Base-by-base conservation (phyloP, 2,329 filamentous ascomycete genomes). In the Scytalidium sp. region DNA sequence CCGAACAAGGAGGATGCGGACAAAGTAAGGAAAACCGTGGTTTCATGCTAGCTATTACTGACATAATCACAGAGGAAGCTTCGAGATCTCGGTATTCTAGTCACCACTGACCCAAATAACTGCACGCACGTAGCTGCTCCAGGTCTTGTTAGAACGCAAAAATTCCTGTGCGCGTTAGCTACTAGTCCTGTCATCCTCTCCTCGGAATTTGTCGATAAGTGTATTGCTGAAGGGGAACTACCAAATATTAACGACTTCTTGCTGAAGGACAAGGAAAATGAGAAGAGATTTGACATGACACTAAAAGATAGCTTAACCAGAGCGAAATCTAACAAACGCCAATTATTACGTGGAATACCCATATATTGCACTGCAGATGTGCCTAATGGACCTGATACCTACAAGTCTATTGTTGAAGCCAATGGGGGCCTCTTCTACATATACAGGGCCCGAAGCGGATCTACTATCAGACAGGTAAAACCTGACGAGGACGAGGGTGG, bases 51-150 rank as follows among this genome's bases (percentile, higher is more conserved):
- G 15, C 32, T 15, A 47, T 36, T 49, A 13, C 7, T n/a, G 23
- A 11, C 19, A 32, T 45, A 15, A 27, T 7, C 43, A 53, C 60
- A 95, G 90, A 85, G 79, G 71, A 87, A 87, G 70, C 77, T 99
- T 49, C 87, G 92, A 52, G 83, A 87, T 42, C 73, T 97, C 29
- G 94, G 94, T 7, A 88, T 99, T 49, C 78, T 84, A 57, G 81
- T 96, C 19, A 87, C 90, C 3, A 79, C 86, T 59, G 88, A 96
- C 62, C 83, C 84, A 21, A 80, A 81, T 43, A 79, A 82, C 41
- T 94, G 90, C 65, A 89, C 93, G 60, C 89, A 96, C 65, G 80
- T 99, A 10, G 91, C 90, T 27, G 93, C 93, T 3, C 94, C 93
- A 1, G 81, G 84, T 40, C 83, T 97, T 53, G 82, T 97, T 27